These are phyloP conservation scores for Pouteria glomerata DNA, from an alignment of 148 eudicot genomes.

Conservation along the genomic window DNA sequence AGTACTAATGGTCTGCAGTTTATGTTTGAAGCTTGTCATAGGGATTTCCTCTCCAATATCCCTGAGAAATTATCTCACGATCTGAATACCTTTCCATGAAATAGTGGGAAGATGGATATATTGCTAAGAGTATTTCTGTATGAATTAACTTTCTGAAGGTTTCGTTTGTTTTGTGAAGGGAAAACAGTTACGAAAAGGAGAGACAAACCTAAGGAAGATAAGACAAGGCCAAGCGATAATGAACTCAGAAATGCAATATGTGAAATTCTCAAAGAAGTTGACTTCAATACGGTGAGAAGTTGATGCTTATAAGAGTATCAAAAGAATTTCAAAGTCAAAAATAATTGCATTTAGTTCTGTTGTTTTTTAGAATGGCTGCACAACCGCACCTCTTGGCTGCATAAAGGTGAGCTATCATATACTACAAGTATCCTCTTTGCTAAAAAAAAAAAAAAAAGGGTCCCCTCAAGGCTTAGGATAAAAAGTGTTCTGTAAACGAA, in stretches of 20 bases:
- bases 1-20: not conserved
- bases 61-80: not conserved
- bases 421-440: not conserved
- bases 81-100: not conserved
- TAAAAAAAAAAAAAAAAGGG: not conserved
- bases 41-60: not conserved
- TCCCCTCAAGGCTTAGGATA: not conserved
- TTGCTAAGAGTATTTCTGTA: not conserved
- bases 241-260: conserved; percentile 68
- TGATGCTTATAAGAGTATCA: too few species aligned
- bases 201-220: conserved; percentile 60
- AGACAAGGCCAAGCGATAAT: conserved; percentile 60
- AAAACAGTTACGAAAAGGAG: conserved; percentile 34
- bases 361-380: not conserved
- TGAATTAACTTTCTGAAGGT: conserved; percentile 3
- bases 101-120: not conserved
- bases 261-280: conserved; percentile 84
- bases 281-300: conserved; percentile 82
- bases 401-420: not conserved
- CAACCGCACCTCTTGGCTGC: not conserved
- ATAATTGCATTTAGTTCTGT: not conserved
- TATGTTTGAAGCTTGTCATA: not conserved
- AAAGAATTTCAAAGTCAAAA: not conserved
- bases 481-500: not conserved
- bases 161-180: not conserved